Conservation (phyloP, 345 rosid species). For the Moricandia moricandioides region DNA sequence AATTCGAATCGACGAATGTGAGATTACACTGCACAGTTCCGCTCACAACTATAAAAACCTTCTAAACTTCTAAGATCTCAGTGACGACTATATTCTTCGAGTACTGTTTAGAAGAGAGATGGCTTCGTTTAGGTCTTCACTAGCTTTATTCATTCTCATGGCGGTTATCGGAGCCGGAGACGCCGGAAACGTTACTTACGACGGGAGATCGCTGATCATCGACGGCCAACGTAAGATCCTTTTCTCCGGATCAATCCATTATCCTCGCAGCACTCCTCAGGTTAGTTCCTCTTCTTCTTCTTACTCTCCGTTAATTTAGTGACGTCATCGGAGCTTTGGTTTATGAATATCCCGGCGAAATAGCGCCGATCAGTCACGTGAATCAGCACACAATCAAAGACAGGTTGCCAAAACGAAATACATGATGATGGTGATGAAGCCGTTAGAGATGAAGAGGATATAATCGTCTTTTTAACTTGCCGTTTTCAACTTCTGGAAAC, state of each 20-base stretch:
- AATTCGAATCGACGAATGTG: too few relatives aligned
- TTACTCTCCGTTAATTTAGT: not conserved
- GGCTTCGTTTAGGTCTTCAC: slow-evolving; percentile 5
- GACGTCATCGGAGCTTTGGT: not conserved
- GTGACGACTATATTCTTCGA: too few relatives aligned
- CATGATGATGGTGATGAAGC: slow-evolving; percentile 21
- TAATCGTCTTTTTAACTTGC: slow-evolving; percentile 19
- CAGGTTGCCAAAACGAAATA: slow-evolving; percentile 13
- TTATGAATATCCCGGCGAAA: not conserved
- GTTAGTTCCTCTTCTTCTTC: slow-evolving; percentile 27
- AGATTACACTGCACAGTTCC: too few relatives aligned
- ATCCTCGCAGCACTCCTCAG: slow-evolving; percentile 75
- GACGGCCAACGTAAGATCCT: slow-evolving; percentile 59
- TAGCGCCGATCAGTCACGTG: slow-evolving; percentile 21
- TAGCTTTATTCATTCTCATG: slow-evolving; percentile 17
- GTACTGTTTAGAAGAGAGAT: too few relatives aligned
- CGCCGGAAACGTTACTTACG: slow-evolving; percentile 44
- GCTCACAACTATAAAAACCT: too few relatives aligned
- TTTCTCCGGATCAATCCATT: slow-evolving; percentile 86
- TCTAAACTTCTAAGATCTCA: too few relatives aligned
- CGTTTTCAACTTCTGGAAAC: slow-evolving; percentile 13
- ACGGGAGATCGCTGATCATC: slow-evolving; percentile 58
- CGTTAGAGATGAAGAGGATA: slow-evolving; percentile 30
- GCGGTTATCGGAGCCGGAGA: slow-evolving; percentile 11
- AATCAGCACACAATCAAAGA: slow-evolving; percentile 12